phyloP scores from a whole-genome alignment of 305 asterid species.

The Fraxinus greggii region DNA sequence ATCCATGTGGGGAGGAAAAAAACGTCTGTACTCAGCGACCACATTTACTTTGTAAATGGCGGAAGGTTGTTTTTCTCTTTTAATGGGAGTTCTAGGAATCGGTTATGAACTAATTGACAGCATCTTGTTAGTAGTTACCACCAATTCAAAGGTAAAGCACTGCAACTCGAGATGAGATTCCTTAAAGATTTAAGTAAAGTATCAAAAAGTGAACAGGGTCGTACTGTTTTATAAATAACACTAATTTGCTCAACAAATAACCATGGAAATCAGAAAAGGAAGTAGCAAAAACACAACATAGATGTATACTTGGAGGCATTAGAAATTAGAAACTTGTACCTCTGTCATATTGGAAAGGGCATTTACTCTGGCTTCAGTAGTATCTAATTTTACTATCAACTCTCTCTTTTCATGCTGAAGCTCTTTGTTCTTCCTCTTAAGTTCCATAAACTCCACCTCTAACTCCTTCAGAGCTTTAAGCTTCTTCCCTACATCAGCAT shows the following conservation, averaged over 20 bases:
- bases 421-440: constrained; percentile 86
- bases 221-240: not conserved
- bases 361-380: constrained; percentile 68
- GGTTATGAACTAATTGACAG: not conserved
- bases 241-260: not conserved
- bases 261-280: not conserved
- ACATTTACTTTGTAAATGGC: not conserved
- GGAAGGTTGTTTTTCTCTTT: not conserved
- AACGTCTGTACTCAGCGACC: not conserved
- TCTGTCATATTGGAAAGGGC: constrained; percentile 79
- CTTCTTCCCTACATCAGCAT: constrained; percentile 73
- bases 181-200: not conserved
- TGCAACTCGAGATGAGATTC: not conserved
- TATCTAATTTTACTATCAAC: constrained; percentile 61
- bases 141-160: not conserved
- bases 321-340: constrained; percentile 37
- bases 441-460: constrained; percentile 88
- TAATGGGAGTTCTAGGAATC: not conserved
- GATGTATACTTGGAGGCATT: not conserved
- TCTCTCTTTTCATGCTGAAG: constrained; percentile 93
- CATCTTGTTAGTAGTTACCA: not conserved
- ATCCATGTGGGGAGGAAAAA: not conserved
- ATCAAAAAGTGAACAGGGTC: not conserved
- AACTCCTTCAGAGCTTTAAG: constrained; percentile 68
- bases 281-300: not conserved